A percentile compares a stretch with the other conserved stretches of the same genome.
These are phyloP conservation scores for Apiospora hydei DNA, from an alignment of 2,329 filamentous ascomycete genomes.

Conservation along the genomic window DNA sequence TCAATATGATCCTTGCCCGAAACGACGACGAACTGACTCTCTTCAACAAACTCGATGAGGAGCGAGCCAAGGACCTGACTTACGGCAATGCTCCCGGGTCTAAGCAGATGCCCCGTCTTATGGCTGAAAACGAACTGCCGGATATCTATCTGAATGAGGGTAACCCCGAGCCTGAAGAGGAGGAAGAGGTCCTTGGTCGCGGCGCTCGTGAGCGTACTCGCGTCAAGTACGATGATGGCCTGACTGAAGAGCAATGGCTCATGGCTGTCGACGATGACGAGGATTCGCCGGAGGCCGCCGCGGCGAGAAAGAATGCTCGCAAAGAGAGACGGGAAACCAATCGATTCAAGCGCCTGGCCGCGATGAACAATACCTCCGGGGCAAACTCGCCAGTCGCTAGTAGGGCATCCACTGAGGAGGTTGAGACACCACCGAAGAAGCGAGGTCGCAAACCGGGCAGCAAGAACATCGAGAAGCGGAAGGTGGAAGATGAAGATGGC, in stretches of 20 bases:
- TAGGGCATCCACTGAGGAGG: constrained; percentile 83
- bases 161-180: constrained; percentile 79
- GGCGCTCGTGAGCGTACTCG: constrained; percentile 94
- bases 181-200: constrained; percentile 80
- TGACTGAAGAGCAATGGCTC: constrained; percentile 98
- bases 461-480: constrained; percentile 80
- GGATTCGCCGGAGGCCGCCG: constrained; percentile 90
- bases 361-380: constrained; percentile 43
- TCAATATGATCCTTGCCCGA: constrained; percentile 93
- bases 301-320: constrained; percentile 85
- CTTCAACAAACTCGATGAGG: constrained; percentile 86
- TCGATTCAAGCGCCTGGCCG: constrained; percentile 66
- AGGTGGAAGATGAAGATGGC: constrained; percentile 80
- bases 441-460: constrained; percentile 81
- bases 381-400: constrained; percentile 83
- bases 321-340: constrained; percentile 83
- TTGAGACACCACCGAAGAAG: constrained; percentile 78
- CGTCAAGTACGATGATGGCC: constrained; percentile 94
- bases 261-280: constrained; percentile 98
- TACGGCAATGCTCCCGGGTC: constrained; percentile 74
- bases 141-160: constrained; percentile 93
- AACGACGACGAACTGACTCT: constrained; percentile 77
- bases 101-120: constrained; percentile 77
- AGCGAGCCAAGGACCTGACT: constrained; percentile 67
- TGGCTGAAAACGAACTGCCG: constrained; percentile 86